phyloP scores from a whole-genome alignment of 2,329 filamentous ascomycete species.

The Sporothrix dimorphospora region DNA sequence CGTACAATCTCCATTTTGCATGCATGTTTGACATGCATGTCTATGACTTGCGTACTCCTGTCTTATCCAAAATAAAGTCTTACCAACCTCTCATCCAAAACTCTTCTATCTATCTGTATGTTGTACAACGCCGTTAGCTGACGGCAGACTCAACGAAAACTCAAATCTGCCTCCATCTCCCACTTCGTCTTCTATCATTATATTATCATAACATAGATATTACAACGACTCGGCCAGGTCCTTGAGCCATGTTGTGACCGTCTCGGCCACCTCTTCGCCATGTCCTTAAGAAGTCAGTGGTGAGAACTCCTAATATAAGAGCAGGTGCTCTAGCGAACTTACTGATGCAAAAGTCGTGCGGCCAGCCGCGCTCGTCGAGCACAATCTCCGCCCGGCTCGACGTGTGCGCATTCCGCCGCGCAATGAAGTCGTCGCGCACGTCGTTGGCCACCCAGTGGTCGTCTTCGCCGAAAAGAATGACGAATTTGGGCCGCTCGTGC shows the following conservation, averaged over 20 bases:
- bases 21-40: neutral
- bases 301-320: too few species aligned
- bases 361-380: conserved; percentile 58
- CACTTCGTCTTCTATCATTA: neutral
- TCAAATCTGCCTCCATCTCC: neutral
- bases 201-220: neutral
- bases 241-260: conserved; percentile 53
- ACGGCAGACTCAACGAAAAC: neutral
- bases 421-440: conserved; percentile 60
- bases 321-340: too few species aligned
- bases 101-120: neutral
- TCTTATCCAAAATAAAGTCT: neutral
- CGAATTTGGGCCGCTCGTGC: conserved; percentile 53
- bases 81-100: neutral
- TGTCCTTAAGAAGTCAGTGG: conserved; percentile 44
- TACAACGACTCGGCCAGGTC: conserved; percentile 48
- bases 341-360: conserved; percentile 65
- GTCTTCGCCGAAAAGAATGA: conserved; percentile 61
- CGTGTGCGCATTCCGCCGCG: conserved; percentile 38
- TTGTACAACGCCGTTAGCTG: neutral
- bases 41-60: neutral
- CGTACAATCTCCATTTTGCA: too few species aligned
- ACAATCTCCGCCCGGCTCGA: conserved; percentile 51
- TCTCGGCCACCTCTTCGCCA: conserved; percentile 54
- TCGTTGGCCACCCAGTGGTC: conserved; percentile 66